Evolutionary conservation across 2,329 filamentous ascomycete species (phyloP).

Genomic region (Penicillium sp.): DNA sequence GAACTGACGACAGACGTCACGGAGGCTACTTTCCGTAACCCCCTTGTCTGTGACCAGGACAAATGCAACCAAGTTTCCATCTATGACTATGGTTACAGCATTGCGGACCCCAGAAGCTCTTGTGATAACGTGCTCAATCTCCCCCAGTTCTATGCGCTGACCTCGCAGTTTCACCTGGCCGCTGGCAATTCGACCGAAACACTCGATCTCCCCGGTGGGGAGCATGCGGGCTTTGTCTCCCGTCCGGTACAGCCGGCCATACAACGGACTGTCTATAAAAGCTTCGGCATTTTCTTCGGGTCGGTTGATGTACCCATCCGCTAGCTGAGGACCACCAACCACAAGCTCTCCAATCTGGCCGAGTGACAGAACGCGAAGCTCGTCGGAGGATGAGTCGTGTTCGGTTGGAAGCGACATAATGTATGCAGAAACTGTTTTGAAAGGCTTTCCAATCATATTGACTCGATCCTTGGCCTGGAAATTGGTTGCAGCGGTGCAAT

Average conservation of each 20-base stretch:
- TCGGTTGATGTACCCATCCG: conserved; percentile 76
- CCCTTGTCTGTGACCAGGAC: conserved; percentile 54
- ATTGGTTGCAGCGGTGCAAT: conserved; percentile 71
- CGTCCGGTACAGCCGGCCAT: conserved; percentile 74
- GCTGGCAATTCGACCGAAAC: conserved; percentile 70
- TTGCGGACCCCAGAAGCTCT: conserved; percentile 60
- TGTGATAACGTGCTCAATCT: conserved; percentile 68
- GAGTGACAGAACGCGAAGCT: conserved; percentile 55
- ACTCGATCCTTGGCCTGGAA: conserved; percentile 57
- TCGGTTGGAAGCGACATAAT: conserved; percentile 54
- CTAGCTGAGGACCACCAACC: conserved; percentile 75
- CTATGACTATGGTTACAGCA: conserved; percentile 64
- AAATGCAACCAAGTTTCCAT: conserved; percentile 69
- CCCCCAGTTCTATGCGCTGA: conserved; percentile 75
- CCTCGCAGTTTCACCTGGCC: conserved; percentile 86
- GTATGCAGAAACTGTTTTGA: conserved; percentile 77
- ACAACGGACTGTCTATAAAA: conserved; percentile 63
- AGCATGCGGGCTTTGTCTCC: conserved; percentile 75
- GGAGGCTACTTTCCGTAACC: conserved; percentile 46
- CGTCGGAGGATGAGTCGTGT: conserved; percentile 10
- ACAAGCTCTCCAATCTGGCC: conserved; percentile 75
- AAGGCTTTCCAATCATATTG: conserved; percentile 69
- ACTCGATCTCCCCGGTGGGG: conserved; percentile 69
- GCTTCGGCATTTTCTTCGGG: conserved; percentile 67
- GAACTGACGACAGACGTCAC: conserved; percentile 65